Conservation (phyloP, 2,329 filamentous ascomycete species). For the Sarocladium kiliense region DNA sequence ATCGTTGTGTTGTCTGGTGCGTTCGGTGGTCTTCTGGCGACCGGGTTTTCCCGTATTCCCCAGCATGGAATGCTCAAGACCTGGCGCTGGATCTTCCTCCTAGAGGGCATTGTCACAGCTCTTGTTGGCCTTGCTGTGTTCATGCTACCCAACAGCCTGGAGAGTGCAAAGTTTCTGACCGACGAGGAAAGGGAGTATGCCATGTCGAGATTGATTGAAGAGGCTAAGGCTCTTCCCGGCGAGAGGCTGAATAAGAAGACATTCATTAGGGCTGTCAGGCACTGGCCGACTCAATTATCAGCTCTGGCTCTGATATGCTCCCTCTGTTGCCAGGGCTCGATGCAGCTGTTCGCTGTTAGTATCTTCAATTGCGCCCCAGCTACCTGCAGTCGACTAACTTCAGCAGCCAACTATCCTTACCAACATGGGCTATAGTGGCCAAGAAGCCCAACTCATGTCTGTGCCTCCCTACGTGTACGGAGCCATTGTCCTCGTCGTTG, state of each 20-base stretch:
- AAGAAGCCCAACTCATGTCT: conserved; percentile 21
- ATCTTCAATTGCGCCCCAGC: conserved; percentile 33
- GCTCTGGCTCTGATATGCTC: conserved; percentile 22
- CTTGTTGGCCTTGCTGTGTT: conserved; percentile 20
- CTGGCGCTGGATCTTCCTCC: conserved; percentile 22
- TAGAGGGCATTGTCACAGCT: conserved; percentile 23
- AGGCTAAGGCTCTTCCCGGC: conserved; percentile 23
- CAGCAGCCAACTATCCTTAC: conserved; percentile 30
- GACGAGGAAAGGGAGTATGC: conserved; percentile 29
- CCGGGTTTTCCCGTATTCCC: background rate
- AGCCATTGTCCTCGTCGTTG: conserved; percentile 10
- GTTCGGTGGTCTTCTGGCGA: conserved; percentile 39
- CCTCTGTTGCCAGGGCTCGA: conserved; percentile 42
- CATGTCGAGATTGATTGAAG: conserved; percentile 24
- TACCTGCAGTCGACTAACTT: conserved; percentile 29
- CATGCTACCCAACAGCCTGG: conserved; percentile 37
- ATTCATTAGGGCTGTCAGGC: background rate
- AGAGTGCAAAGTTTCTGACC: conserved; percentile 25
- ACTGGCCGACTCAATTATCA: background rate
- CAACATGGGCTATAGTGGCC: conserved; percentile 31
- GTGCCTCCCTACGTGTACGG: conserved; percentile 27
- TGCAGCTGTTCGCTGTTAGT: conserved; percentile 21
- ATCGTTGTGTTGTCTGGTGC: conserved; percentile 32
- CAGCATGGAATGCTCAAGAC: conserved; percentile 4
- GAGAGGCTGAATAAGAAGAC: conserved; percentile 12